Evolutionary conservation across 2,329 filamentous ascomycete genomes (phyloP).

Genomic region (Exophiala aquamarina): DNA sequence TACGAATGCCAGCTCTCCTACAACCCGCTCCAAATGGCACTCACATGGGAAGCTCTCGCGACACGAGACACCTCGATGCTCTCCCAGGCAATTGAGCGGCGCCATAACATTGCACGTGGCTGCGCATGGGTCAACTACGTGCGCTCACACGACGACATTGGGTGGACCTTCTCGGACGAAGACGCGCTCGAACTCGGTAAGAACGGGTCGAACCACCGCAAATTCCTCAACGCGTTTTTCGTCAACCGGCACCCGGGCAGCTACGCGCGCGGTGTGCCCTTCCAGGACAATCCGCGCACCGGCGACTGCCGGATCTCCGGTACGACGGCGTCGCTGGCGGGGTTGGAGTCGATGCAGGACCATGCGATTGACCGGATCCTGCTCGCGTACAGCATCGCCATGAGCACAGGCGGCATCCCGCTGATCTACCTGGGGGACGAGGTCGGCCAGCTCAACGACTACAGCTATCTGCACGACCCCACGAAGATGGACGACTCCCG

Average conservation of each 20-base stretch:
- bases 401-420: slow-evolving; percentile 27
- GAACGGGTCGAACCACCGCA: slow-evolving; percentile 22
- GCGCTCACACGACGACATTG: slow-evolving; percentile 27
- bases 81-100: slow-evolving; percentile 26
- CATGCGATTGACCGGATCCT: slow-evolving; percentile 26
- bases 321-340: slow-evolving; percentile 25
- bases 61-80: slow-evolving; percentile 26
- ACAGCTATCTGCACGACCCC: slow-evolving; percentile 26
- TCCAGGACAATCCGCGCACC: slow-evolving; percentile 26
- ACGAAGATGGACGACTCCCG: slow-evolving; percentile 27
- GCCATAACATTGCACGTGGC: slow-evolving; percentile 26
- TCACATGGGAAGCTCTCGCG: slow-evolving; percentile 26
- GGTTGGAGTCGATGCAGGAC: slow-evolving; percentile 25
- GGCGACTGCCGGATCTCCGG: slow-evolving; percentile 28
- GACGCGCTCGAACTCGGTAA: slow-evolving; percentile 26
- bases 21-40: slow-evolving; percentile 27
- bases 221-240: slow-evolving; percentile 28
- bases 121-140: slow-evolving; percentile 29
- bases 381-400: slow-evolving; percentile 25
- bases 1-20: slow-evolving; percentile 27
- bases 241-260: slow-evolving; percentile 26
- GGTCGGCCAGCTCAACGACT: slow-evolving; percentile 28
- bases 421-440: slow-evolving; percentile 28
- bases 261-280: slow-evolving; percentile 26
- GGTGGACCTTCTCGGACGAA: slow-evolving; percentile 28